Base-by-base conservation (phyloP, 352 stramenopile species). In the Thraustotheca clavata region DNA sequence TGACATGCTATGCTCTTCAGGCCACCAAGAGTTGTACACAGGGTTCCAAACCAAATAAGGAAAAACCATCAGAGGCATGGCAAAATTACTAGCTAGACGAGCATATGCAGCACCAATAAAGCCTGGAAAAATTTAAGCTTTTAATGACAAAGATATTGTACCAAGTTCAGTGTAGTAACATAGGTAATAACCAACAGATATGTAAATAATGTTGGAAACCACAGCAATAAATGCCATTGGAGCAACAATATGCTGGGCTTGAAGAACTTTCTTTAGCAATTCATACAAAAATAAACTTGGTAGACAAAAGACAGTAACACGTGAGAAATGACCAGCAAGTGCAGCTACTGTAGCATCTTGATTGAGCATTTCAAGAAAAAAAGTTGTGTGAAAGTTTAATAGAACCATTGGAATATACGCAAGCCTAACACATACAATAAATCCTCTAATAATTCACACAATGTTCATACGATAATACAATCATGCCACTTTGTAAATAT, bases 401-500 rank as follows among this genome's bases (percentile, higher is more conserved):
- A 62, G 39, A 22, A 62, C 18, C 6, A n/a, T 48, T 4, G 55
- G 55, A 62, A 62, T 50, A 41, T 50, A 62, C 55, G 43, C 43
- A 29, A 16, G 26, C 55, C 55, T 62, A 61, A 3, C 38, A 18
- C 14, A 59, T 34, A 14, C 38, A 9, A 34, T 39, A 27, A 52
- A n/a, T n/a, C n/a, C n/a, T n/a, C n/a, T n/a, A n/a, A n/a, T n/a
- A n/a, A n/a, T n/a, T n/a, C n/a, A 4, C n/a, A 4, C 4, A 47
- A 2, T n/a, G 4, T 4, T 4, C 4, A 14, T 62, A 62, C 55
- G 26, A 36, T 34, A 95, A 62, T 27, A 90, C 71, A 32, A 91
- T 73, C 9, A 91, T 48, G 0, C 83, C 83, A 36, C 75, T 88
- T 59, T 95, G 82, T 35, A 94, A 72, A 49, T 94, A 96, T 22